phyloP scores from a whole-genome alignment of 179 eudicot species.

The Dionaea muscipula region DNA sequence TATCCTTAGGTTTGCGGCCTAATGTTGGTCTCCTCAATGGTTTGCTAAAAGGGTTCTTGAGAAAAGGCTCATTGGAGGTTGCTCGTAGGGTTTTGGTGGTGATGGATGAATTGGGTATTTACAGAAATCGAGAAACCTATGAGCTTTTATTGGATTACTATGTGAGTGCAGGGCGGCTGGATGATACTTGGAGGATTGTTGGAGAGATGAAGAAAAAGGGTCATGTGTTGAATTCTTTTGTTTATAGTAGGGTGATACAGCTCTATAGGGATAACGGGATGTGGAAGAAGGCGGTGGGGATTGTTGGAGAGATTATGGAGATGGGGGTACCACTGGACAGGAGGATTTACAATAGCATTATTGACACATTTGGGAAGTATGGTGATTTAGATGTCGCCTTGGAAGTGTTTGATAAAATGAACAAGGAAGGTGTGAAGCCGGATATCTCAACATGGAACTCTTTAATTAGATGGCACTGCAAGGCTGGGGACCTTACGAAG shows the following conservation, averaged over 20 bases:
- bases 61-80: slow-evolving; percentile 46
- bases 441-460: slow-evolving; percentile 75
- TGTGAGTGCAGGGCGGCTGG: slow-evolving; percentile 59
- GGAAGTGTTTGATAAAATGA: slow-evolving; percentile 62
- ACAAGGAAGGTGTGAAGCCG: slow-evolving; percentile 47
- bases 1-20: slow-evolving; percentile 42
- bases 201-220: slow-evolving; percentile 59
- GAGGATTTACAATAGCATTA: slow-evolving; percentile 60
- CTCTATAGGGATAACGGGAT: slow-evolving; percentile 83
- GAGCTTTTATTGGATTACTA: slow-evolving; percentile 61
- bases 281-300: slow-evolving; percentile 87
- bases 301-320: slow-evolving; percentile 54
- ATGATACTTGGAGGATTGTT: slow-evolving; percentile 59
- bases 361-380: slow-evolving; percentile 65
- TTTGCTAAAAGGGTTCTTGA: slow-evolving; percentile 58
- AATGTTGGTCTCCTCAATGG: slow-evolving; percentile 36
- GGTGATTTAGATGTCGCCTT: slow-evolving; percentile 60
- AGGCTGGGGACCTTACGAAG: slow-evolving; percentile 38
- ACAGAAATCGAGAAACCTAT: slow-evolving; percentile 45
- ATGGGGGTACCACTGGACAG: slow-evolving; percentile 50
- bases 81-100: slow-evolving; percentile 30
- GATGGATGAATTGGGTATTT: slow-evolving; percentile 38
- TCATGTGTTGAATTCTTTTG: slow-evolving; percentile 39
- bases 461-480: slow-evolving; percentile 72
- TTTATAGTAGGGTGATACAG: slow-evolving; percentile 63